Evolutionary conservation across 768 basidiomycete species (phyloP), one percentile per base, ranked within the genome.

Genomic region (Termitomyces sp.): DNA sequence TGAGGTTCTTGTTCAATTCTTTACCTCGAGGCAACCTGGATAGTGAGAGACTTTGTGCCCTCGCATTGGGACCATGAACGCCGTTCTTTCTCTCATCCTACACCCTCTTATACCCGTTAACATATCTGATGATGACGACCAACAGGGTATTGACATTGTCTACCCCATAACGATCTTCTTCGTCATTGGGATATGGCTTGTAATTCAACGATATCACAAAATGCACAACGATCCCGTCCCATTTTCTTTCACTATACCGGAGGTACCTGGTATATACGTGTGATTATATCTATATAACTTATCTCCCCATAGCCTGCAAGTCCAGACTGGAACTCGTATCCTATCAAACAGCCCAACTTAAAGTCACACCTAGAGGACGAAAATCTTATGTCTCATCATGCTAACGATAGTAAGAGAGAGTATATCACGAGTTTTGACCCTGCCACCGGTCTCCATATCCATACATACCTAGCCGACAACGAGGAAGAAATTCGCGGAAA

Each of bases 391-490:
- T 84, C 87, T 35, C 85, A 87, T 3, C 67, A 77, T 1, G 66
- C 78, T 45, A 67, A 71, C 13, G 68, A 80, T 32, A 68, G 74
- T 1, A 77, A 77, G 42, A 75, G 82, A 47, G 78, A 84, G 43
- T 93, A 89, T 67, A 88, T 98, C 59, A 98, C 96, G 2, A 87
- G 88, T 68, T 98, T 84, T 64, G 96, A 98, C 70, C 96, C 96
- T 14, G 86, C 94, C 4, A 95, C 91, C 14, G 87, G 86, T 22
- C 78, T 89, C 42, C 93, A 95, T 65, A 78, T 97, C 51, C 82
- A 75, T 42, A 95, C 94, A 0, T 70, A 85, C 54, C 74, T 92
- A 6, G 88, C 94, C 1, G 92, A 94, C 66, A 81, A 84, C 59
- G 79, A 78, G 42, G 76, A 72, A 13, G 87, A 92, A 61, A 96